phyloP scores from a whole-genome alignment of 176 grass and related monocot genomes.

The Aegilops sharonensis region DNA sequence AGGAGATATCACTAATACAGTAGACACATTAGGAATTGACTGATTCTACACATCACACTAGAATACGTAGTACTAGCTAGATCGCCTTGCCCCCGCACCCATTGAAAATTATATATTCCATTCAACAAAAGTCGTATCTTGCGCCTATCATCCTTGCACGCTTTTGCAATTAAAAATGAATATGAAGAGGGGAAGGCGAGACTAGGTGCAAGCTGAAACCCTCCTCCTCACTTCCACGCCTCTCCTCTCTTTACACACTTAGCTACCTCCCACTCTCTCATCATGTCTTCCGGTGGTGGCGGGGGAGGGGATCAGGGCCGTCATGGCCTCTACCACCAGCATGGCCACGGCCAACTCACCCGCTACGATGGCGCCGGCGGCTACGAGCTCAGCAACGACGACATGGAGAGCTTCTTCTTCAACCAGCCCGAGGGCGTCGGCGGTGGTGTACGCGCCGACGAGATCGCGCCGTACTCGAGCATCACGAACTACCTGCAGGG shows the following conservation, averaged over 20 bases:
- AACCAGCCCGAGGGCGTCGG: neutral
- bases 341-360: conserved; percentile 5
- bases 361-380: conserved; percentile 10
- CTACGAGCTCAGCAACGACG: conserved; percentile 32
- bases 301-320: conserved; percentile 28
- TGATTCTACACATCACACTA: neutral
- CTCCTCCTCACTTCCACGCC: conserved; percentile 38
- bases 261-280: conserved; percentile 4
- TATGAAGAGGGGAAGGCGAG: conserved; percentile 29
- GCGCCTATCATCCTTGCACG: conserved; percentile 38
- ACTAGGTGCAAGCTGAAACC: conserved; percentile 37
- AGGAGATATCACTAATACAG: neutral
- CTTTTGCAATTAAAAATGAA: conserved; percentile 29
- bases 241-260: conserved; percentile 46
- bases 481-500: conserved; percentile 49
- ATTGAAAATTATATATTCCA: conserved; percentile 32
- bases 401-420: conserved; percentile 63
- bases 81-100: conserved; percentile 29
- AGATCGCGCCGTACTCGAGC: conserved; percentile 43
- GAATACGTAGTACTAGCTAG: conserved; percentile 1
- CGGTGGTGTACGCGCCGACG: conserved; percentile 21
- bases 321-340: conserved; percentile 29
- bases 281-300: conserved; percentile 58
- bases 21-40: conserved; percentile 24
- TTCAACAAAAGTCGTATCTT: conserved; percentile 45